phyloP scores from a whole-genome alignment of 345 rosid species.

The Cardamine occulta region DNA sequence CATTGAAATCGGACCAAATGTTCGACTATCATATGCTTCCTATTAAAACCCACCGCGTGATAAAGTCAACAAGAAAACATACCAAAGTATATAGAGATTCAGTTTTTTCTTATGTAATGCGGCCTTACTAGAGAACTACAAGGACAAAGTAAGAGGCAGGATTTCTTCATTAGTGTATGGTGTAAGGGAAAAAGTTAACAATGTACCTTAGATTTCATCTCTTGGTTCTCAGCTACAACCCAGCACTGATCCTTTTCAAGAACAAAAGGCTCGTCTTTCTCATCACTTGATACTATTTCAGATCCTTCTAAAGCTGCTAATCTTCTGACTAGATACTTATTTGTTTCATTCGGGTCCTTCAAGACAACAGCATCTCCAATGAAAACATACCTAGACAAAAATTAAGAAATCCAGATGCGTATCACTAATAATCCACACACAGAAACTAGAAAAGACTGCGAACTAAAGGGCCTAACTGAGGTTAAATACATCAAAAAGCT shows the following conservation, averaged over 20 bases:
- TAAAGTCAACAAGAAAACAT: not conserved
- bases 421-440: constrained; percentile 1
- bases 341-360: constrained; percentile 75
- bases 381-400: constrained; percentile 58
- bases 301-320: constrained; percentile 88
- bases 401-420: constrained; percentile 22
- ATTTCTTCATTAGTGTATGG: not conserved
- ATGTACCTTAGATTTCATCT: constrained; percentile 78
- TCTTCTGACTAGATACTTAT: constrained; percentile 74
- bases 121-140: not conserved
- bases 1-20: constrained; percentile 85
- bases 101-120: not conserved
- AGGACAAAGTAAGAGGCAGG: not conserved
- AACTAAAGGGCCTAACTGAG: no score
- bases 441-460: not conserved
- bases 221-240: constrained; percentile 88
- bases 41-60: constrained; percentile 25
- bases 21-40: constrained; percentile 94
- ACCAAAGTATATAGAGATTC: constrained; percentile 1
- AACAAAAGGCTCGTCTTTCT: constrained; percentile 87
- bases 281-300: constrained; percentile 84
- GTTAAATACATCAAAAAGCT: no score
- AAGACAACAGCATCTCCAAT: constrained; percentile 91
- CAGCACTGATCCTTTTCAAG: constrained; percentile 88
- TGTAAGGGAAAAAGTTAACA: not conserved